phyloP scores from a whole-genome alignment of 208 protist species.

The Crithidia thermophila region DNA sequence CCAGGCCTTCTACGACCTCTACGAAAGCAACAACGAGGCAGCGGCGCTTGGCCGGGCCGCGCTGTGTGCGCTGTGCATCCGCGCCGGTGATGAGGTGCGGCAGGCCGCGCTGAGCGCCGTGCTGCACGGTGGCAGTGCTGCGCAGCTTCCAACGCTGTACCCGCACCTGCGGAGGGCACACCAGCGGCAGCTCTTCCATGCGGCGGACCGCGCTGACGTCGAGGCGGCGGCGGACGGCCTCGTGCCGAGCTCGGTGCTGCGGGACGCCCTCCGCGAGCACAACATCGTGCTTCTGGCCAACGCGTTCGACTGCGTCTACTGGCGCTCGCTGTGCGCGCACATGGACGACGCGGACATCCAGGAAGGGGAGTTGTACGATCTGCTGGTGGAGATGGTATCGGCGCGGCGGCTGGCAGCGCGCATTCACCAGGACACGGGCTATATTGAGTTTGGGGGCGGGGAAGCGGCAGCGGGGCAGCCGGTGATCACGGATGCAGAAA shows the following conservation, averaged over 20 bases:
- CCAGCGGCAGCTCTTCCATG: slow-evolving; percentile 7
- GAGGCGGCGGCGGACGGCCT: not conserved
- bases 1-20: slow-evolving; percentile 18
- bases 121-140: not conserved
- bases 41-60: slow-evolving; percentile 19
- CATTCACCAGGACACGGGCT: slow-evolving; percentile 35
- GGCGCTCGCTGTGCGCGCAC: slow-evolving; percentile 29
- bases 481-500: slow-evolving; percentile 20
- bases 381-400: slow-evolving; percentile 27
- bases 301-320: slow-evolving; percentile 28
- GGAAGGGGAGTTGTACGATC: slow-evolving; percentile 24
- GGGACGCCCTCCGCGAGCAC: slow-evolving; percentile 26
- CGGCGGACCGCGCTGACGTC: slow-evolving; percentile 1
- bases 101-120: slow-evolving; percentile 15
- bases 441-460: slow-evolving; percentile 22
- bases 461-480: not conserved
- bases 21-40: slow-evolving; percentile 13
- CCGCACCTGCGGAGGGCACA: not conserved
- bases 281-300: slow-evolving; percentile 29
- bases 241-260: not conserved
- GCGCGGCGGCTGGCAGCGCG: slow-evolving; percentile 9
- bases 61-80: slow-evolving; percentile 20
- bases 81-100: slow-evolving; percentile 6
- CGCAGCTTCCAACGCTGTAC: not conserved
- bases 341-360: slow-evolving; percentile 27